Conservation (phyloP, 768 basidiomycete genomes). For the Neoboletus brunneissimus region DNA sequence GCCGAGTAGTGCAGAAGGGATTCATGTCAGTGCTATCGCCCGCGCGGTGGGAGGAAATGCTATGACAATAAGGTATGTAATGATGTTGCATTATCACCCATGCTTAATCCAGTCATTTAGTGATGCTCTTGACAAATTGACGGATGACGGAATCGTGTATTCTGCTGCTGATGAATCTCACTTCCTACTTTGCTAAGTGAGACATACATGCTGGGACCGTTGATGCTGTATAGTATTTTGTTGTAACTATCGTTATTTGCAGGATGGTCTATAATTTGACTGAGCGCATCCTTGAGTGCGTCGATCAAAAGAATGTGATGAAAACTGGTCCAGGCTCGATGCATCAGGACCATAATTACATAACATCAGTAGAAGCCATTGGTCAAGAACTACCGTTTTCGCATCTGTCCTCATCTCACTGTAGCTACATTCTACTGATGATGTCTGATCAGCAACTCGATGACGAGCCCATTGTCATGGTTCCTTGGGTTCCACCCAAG, state of each 20-base stretch:
- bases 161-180: constrained; percentile 83
- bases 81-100: neutral
- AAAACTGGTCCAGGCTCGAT: neutral
- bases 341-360: constrained; percentile 1
- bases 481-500: constrained; percentile 2
- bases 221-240: neutral
- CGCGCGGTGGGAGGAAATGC: constrained; percentile 58
- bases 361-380: neutral
- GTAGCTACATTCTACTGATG: neutral
- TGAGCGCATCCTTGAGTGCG: neutral
- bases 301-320: neutral
- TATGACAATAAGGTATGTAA: constrained; percentile 57
- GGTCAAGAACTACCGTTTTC: neutral
- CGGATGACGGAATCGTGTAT: constrained; percentile 78
- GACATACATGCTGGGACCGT: neutral
- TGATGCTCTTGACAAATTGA: constrained; percentile 69
- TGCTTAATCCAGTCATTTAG: constrained; percentile 36
- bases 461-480: constrained; percentile 3
- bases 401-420: neutral
- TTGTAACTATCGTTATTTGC: neutral
- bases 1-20: constrained; percentile 56
- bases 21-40: constrained; percentile 71
- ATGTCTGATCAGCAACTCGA: constrained; percentile 9
- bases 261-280: neutral
- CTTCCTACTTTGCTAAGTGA: constrained; percentile 50